phyloP scores from a whole-genome alignment of 1,139 yeast species.

The Yamadazyma triangularis region DNA sequence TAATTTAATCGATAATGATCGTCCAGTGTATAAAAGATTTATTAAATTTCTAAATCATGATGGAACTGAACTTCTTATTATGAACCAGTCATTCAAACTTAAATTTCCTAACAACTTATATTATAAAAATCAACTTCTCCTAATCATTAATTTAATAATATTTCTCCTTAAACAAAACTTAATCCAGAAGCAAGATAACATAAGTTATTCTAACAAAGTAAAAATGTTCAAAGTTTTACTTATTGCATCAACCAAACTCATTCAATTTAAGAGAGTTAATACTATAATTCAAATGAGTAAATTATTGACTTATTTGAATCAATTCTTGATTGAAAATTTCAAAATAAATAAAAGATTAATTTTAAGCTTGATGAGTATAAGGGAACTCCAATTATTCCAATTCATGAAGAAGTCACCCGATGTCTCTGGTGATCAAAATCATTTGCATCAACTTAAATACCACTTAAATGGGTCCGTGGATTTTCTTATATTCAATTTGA shows the following conservation, averaged over 20 bases:
- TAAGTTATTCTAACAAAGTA: conserved; percentile 4
- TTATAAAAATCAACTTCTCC: conserved; percentile 11
- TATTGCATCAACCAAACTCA: conserved; percentile 25
- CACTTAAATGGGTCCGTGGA: conserved; percentile 17
- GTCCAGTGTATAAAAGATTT: conserved; percentile 2
- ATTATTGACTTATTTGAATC: conserved; percentile 20
- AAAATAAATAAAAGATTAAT: conserved; percentile 36
- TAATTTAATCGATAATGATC: conserved; percentile 5
- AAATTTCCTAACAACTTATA: conserved; percentile 11
- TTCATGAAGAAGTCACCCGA: conserved; percentile 3
- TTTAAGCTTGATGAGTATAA: conserved; percentile 25
- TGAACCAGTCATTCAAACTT: conserved; percentile 5
- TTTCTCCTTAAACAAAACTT: conserved; percentile 19
- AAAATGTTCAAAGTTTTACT: conserved; percentile 31
- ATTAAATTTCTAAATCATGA: conserved; percentile 12
- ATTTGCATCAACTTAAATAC: conserved; percentile 6
- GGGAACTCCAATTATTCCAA: conserved; percentile 25
- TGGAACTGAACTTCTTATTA: conserved; percentile 15
- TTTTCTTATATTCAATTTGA: conserved; percentile 27
- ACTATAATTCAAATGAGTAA: conserved; percentile 22
- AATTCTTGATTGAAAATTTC: conserved; percentile 33
- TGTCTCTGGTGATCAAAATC: conserved; percentile 1
- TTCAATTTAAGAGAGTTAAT: conserved; percentile 24
- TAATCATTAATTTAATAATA: conserved; percentile 20
- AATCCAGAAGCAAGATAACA: neutral